phyloP scores from a whole-genome alignment of 148 eudicot species.

The Talinum fruticosum region DNA sequence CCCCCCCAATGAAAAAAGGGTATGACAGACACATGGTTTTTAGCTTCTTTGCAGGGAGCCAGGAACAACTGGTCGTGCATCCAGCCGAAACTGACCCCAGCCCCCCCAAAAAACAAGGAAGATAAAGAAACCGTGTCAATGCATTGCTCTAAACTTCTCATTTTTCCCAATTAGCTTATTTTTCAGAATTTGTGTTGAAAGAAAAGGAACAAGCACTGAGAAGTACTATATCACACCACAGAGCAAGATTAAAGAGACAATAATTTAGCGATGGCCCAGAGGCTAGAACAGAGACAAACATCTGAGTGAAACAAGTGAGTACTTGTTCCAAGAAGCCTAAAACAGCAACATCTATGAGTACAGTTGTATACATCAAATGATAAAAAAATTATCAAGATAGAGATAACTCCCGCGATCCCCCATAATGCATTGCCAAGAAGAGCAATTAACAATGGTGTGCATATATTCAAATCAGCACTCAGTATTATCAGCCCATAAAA shows the following conservation, averaged over 20 bases:
- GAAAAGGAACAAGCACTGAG: background rate
- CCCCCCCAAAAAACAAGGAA: background rate
- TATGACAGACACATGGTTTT: background rate
- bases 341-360: background rate
- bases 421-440: background rate
- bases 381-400: background rate
- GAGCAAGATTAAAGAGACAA: background rate
- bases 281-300: background rate
- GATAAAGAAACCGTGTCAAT: background rate
- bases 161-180: background rate
- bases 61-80: background rate
- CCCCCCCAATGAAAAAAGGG: background rate
- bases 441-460: background rate
- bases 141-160: background rate
- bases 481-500: background rate
- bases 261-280: background rate
- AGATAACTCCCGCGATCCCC: background rate
- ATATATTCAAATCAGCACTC: background rate
- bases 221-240: background rate
- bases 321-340: background rate
- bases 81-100: background rate
- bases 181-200: background rate
- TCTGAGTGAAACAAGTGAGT: background rate
- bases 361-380: too few relatives aligned
- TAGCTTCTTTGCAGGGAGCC: conserved; percentile 1